Base-by-base conservation (phyloP, 1,284 basidiomycete species). In the Kalmanozyma brasiliensis region DNA sequence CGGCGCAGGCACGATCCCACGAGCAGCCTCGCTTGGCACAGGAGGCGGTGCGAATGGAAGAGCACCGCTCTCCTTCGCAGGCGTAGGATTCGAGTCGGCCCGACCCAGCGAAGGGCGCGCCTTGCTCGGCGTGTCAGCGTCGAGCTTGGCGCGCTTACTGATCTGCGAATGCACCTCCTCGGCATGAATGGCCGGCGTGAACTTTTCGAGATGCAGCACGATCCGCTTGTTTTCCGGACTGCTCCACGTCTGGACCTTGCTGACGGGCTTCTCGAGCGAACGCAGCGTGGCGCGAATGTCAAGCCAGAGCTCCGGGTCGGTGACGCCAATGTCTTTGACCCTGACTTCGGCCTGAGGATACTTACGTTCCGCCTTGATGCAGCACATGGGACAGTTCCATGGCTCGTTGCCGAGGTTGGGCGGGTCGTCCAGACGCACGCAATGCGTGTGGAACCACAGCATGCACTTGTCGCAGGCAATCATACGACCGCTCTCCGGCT, bases 361-460 rank as follows among this genome's bases (percentile, higher is more conserved):
- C 57, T 70, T 67, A 40, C 69, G 69, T 51, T 79, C 77, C 35
- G 73, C 62, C 61, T 81, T 82, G 69, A 79, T 65, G 45, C 76
- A 80, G 64, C 81, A 82, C 69, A 80, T 74, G 5, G 81, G 81
- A 38, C 81, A 82, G 41, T 62, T 73, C 79, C 79, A 82, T 1
- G 57, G 51, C 48, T 77, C 68, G 43, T 71, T 62, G 22, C 64
- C 66, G 20, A 73, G 59, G 16, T 74, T 70, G 20, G 58, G 53
- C 14, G 64, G 61, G 16, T 78, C 68, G n/a, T 60, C 63, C 30
- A 81, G 70, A 37, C 70, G 55, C 19, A 82, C 72, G 51, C 81
- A 82, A 20, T 71, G 52, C 17, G 58, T 75, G 63, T 82, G 81
- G 63, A 80, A 82, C 79, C 80, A 82, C 26, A 74, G 72, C 52